These are phyloP conservation scores for Cenchrus purpureus DNA, from an alignment of 176 grass and related monocot genomes.

Conservation along the genomic window DNA sequence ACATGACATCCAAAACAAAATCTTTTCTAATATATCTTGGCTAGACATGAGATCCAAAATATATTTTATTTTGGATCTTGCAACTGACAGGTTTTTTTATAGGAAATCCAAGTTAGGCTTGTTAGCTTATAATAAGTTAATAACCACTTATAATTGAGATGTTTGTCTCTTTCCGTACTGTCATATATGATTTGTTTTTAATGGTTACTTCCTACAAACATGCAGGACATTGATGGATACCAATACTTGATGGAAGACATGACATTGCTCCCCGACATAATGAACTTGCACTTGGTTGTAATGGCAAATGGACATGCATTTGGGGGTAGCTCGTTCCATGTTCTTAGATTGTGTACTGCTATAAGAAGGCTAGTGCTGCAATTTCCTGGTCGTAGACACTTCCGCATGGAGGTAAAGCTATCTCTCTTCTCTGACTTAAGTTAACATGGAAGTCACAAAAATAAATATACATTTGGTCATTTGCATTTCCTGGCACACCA, in stretches of 20 bases:
- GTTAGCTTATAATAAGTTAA: too few relatives aligned
- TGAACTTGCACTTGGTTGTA: not conserved
- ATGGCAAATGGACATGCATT: slow-evolving; percentile 9
- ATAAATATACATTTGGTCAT: not conserved
- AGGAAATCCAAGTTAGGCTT: too few relatives aligned
- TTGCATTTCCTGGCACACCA: not conserved
- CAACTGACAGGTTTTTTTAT: too few relatives aligned
- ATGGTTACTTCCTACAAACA: not conserved
- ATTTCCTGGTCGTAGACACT: not conserved
- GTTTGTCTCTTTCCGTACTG: not conserved
- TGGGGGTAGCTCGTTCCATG: not conserved
- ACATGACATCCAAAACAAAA: too few relatives aligned
- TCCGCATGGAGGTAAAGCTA: not conserved
- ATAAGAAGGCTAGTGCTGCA: not conserved
- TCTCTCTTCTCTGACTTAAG: not conserved
- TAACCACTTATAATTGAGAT: too few relatives aligned
- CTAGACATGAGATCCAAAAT: too few relatives aligned
- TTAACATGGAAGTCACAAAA: not conserved
- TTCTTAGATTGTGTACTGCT: slow-evolving; percentile 1
- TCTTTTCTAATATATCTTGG: too few relatives aligned
- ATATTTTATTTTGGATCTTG: too few relatives aligned
- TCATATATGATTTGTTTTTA: not conserved
- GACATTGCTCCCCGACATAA: not conserved
- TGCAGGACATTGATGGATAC: not conserved
- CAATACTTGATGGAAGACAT: slow-evolving; percentile 40